Base-by-base conservation (phyloP, 2,329 filamentous ascomycete species). In the Pyrenophora teres region DNA sequence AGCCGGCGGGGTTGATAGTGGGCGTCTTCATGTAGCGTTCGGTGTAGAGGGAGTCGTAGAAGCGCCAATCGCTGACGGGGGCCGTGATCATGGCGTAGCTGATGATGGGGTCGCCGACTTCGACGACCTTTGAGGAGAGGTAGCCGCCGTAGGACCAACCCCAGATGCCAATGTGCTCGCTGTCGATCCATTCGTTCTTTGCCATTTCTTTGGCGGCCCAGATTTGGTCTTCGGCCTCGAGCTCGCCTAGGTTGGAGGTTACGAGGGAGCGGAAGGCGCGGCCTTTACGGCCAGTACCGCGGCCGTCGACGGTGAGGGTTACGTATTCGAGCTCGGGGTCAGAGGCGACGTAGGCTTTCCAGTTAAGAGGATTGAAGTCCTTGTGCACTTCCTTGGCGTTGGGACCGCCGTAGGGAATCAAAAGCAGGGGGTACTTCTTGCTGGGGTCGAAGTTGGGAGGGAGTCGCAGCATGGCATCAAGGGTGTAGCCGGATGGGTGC, bases 41-140 rank as follows among this genome's bases (percentile, higher is more conserved):
- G 0, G 87, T 88, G 68, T 88, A 89, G 77, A 89, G 83, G 48
- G 79, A 82, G 69, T 89, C 86, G 70, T 89, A 89, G 74, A 89
- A 84, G 1, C 85, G 80, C 84, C 85, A 89, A 72, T 89, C 87
- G 2, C 78, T 79, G 0, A 89, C 85, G 0, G 86, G 86, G 0
- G 86, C 86, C 0, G 84, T 85, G 60, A 87, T 84, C 8, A 88
- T 70, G 0, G 80, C 86, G 6, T 86, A 79, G 0, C 83, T 81
- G 68, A 89, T 88, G 13, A 81, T 80, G 1, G 81, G 82, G 15
- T 81, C 82, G 67, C 84, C 76, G 0, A 78, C 76, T 64, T 89
- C 87, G 6, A 89, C 75, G 0, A 87, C 85, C 74, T 89, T 89
- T 44, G 83, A 76, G 0, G 83, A 79, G 1, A 89, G 77, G 62